Percentiles rank a stretch among this genome's conserved stretches.
Evolutionary conservation across 768 basidiomycete species (phyloP).

Genomic region (Grammothele lineata): DNA sequence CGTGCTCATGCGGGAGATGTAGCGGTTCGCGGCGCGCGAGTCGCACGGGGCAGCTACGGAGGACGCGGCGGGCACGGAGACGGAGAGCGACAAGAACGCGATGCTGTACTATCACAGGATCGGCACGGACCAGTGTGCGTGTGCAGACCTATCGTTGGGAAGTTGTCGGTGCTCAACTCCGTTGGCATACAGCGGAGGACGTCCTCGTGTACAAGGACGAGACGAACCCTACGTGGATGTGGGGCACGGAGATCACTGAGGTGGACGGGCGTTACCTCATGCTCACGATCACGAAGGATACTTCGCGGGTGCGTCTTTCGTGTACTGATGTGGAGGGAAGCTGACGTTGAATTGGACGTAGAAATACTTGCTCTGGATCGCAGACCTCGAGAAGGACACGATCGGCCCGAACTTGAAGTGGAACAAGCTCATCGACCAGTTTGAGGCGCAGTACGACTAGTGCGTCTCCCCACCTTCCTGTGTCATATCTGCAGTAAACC

Average conservation of each 20-base stretch:
- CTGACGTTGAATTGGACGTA: no score
- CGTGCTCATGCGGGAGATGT: neutral
- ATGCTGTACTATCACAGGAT: conserved; percentile 75
- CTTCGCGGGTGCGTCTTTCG: conserved; percentile 56
- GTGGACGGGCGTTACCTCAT: conserved; percentile 61
- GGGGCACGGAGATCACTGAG: conserved; percentile 49
- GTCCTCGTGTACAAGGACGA: conserved; percentile 61
- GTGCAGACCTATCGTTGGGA: no score
- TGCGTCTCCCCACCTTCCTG: conserved; percentile 31
- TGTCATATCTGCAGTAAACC: neutral
- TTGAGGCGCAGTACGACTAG: conserved; percentile 62
- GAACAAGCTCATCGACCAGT: conserved; percentile 68
- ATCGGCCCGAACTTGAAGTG: conserved; percentile 67
- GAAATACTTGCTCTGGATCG: conserved; percentile 75
- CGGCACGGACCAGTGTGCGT: conserved; percentile 64
- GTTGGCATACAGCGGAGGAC: conserved; percentile 50
- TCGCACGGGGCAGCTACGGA: conserved; percentile 43
- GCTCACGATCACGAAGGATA: conserved; percentile 53
- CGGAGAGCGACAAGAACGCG: conserved; percentile 58
- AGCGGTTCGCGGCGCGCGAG: conserved; percentile 55
- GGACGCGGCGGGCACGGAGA: conserved; percentile 54
- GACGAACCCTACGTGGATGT: conserved; percentile 64
- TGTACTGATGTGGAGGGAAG: no score
- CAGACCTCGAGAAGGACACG: conserved; percentile 54
- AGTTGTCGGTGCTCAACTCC: neutral